Evolutionary conservation across 2,329 filamentous ascomycete species (phyloP).

Genomic region (Cladosporium sp.): DNA sequence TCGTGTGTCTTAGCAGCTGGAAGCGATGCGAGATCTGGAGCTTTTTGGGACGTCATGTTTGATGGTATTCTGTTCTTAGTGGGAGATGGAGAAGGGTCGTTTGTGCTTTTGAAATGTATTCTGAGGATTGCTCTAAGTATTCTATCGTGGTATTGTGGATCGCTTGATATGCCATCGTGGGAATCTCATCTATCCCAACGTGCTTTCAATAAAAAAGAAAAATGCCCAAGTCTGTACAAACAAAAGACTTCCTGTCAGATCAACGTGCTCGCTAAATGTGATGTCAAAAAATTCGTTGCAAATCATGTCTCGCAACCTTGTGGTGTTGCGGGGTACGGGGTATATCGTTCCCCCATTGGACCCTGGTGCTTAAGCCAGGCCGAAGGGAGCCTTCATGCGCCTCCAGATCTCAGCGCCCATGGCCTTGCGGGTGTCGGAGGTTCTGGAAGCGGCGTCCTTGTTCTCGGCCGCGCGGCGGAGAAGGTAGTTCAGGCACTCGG

Average conservation of each 20-base stretch:
- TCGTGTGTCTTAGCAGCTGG: too few relatives aligned
- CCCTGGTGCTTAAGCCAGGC: constrained; percentile 12
- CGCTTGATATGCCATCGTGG: not conserved
- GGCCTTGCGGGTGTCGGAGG: constrained; percentile 47
- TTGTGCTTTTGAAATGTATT: not conserved
- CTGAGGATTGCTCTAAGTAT: not conserved
- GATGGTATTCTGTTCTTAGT: not conserved
- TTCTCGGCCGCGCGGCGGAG: constrained; percentile 56
- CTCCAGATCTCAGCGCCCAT: constrained; percentile 47
- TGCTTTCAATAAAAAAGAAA: too few relatives aligned
- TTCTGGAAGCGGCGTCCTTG: constrained; percentile 56
- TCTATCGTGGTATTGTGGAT: not conserved
- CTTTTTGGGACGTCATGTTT: not conserved
- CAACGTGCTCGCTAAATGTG: constrained; percentile 10
- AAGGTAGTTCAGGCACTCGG: constrained; percentile 77
- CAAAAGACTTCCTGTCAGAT: not conserved
- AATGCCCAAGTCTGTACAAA: constrained; percentile 5
- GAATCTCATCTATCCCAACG: too few relatives aligned
- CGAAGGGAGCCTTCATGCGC: constrained; percentile 26
- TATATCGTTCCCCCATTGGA: not conserved
- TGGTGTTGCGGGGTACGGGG: too few relatives aligned
- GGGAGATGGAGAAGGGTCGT: too few relatives aligned
- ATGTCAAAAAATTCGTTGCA: constrained; percentile 7
- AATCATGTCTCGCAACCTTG: not conserved
- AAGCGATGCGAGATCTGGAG: not conserved